Evolutionary conservation across 78 protist species (phyloP).

Genomic region (Speleostelium caveatum): DNA sequence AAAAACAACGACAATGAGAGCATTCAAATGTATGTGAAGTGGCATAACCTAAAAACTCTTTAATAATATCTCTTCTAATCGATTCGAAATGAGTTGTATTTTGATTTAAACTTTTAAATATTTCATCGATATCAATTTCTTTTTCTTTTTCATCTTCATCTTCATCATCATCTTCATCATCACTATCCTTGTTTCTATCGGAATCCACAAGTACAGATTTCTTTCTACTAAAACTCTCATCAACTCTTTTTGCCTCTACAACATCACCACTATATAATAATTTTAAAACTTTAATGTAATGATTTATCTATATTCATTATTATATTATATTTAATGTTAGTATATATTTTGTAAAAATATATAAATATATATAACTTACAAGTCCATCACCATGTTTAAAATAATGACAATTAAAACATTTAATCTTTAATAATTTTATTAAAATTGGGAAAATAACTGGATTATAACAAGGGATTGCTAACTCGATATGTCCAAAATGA

Average conservation of each 20-base stretch:
- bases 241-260: slow-evolving; percentile 44
- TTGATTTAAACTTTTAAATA: neutral
- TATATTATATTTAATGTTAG: neutral
- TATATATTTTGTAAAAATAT: neutral
- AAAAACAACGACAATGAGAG: slow-evolving; percentile 35
- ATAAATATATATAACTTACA: slow-evolving; percentile 32
- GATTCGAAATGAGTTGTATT: slow-evolving; percentile 56
- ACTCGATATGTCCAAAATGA: slow-evolving; percentile 96
- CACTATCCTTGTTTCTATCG: neutral
- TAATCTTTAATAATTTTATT: slow-evolving; percentile 78
- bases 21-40: neutral
- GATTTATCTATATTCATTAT: slow-evolving; percentile 9
- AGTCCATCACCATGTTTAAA: slow-evolving; percentile 78
- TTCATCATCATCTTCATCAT: slow-evolving; percentile 19
- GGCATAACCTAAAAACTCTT: slow-evolving; percentile 22
- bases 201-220: neutral
- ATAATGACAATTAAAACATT: slow-evolving; percentile 91
- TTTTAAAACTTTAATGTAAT: slow-evolving; percentile 27
- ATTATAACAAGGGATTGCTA: slow-evolving; percentile 90
- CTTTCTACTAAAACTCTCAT: neutral
- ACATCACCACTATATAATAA: slow-evolving; percentile 60
- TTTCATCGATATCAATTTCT: slow-evolving; percentile 5
- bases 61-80: slow-evolving; percentile 19
- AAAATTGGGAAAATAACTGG: slow-evolving; percentile 87
- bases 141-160: slow-evolving; percentile 21